phyloP scores from a whole-genome alignment of 73 alveolate genomes.

The Tetrahymena malaccensis region DNA sequence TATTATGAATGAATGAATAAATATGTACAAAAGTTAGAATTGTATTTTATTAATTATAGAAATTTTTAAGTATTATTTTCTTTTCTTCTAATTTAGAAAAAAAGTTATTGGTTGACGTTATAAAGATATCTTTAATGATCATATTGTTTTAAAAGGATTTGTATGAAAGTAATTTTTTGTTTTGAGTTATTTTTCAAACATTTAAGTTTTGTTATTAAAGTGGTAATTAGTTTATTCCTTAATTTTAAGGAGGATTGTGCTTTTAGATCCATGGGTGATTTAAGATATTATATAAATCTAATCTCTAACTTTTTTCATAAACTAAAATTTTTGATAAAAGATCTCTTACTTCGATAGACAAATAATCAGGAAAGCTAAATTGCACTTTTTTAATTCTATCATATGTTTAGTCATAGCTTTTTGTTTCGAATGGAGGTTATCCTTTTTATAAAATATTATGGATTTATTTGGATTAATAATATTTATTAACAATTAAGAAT shows the following conservation, averaged over 20 bases:
- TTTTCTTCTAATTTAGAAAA: neutral
- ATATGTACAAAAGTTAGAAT: neutral
- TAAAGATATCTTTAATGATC: neutral
- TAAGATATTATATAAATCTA: constrained; percentile 61
- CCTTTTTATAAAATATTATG: neutral
- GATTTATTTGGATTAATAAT: too few species aligned
- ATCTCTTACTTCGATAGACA: constrained; percentile 57
- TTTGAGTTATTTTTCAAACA: neutral
- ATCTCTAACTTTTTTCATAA: constrained; percentile 62
- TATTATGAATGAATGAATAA: neutral
- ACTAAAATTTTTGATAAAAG: constrained; percentile 54
- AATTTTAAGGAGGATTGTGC: neutral
- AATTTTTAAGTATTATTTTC: neutral
- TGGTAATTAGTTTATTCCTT: neutral
- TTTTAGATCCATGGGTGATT: constrained; percentile 76
- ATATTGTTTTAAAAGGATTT: too few species aligned
- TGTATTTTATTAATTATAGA: too few species aligned
- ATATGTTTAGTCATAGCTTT: constrained; percentile 56
- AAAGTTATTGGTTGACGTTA: too few species aligned
- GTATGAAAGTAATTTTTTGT: too few species aligned
- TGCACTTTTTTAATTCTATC: constrained; percentile 54
- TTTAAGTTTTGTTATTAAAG: neutral
- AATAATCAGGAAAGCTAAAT: constrained; percentile 52
- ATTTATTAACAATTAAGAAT: too few species aligned
- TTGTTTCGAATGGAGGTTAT: constrained; percentile 79